Conservation (phyloP, 352 stramenopile genomes). For the Pythium grandisporangium region DNA sequence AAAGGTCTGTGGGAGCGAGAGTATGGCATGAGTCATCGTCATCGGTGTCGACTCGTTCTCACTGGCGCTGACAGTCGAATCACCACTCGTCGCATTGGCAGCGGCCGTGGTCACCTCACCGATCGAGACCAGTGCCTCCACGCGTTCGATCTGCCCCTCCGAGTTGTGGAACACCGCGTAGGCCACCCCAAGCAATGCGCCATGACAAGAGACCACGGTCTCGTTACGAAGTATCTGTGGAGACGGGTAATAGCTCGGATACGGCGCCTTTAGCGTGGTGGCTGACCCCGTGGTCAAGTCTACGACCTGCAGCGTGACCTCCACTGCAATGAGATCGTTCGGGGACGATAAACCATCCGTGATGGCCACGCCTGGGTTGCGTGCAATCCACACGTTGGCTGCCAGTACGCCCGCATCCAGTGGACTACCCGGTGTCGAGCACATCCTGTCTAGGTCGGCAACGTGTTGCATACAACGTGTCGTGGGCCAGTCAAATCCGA, state of each 20-base stretch:
- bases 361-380: slow-evolving; percentile 1
- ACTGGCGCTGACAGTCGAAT: too few species aligned
- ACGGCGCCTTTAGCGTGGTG: slow-evolving; percentile 2
- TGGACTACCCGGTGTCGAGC: neutral
- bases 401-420: slow-evolving; percentile 12
- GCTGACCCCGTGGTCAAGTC: neutral
- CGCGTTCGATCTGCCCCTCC: slow-evolving; percentile 13
- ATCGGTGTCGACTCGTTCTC: too few species aligned
- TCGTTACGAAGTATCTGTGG: slow-evolving; percentile 4
- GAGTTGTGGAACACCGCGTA: slow-evolving; percentile 24
- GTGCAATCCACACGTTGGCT: slow-evolving; percentile 7
- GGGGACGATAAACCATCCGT: neutral
- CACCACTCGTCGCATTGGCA: neutral
- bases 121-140: slow-evolving; percentile 14
- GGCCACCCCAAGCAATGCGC: slow-evolving; percentile 12
- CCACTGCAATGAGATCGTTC: slow-evolving; percentile 1
- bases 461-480: slow-evolving; percentile 7
- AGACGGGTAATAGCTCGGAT: slow-evolving; percentile 14
- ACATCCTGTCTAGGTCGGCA: slow-evolving; percentile 6
- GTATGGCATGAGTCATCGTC: too few species aligned
- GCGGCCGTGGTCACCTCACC: slow-evolving; percentile 6
- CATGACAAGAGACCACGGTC: slow-evolving; percentile 9
- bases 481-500: slow-evolving; percentile 6
- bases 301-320: slow-evolving; percentile 9
- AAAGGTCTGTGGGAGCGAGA: slow-evolving; percentile 19